Percentiles rank a stretch among this genome's conserved stretches.
Conservation (phyloP, 208 protist genomes). For the Acanthamoeba lenticulata region DNA sequence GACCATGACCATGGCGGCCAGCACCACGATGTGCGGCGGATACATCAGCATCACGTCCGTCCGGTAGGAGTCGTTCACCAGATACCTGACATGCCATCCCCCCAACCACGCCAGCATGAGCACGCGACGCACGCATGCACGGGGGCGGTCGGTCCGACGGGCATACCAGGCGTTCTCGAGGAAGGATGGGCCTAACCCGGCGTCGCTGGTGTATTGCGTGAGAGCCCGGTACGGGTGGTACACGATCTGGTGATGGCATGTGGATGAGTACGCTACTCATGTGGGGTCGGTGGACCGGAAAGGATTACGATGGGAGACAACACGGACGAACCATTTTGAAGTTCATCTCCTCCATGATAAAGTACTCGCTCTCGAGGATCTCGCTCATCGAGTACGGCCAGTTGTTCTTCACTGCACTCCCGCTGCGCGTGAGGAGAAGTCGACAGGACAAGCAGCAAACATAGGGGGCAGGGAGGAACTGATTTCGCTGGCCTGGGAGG, state of each 20-base stretch:
- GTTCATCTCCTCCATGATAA: constrained; percentile 63
- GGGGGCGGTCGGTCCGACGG: not conserved
- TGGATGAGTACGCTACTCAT: too few relatives aligned
- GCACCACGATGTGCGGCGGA: constrained; percentile 30
- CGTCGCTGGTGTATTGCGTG: not conserved
- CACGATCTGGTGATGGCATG: too few relatives aligned
- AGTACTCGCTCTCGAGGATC: constrained; percentile 47
- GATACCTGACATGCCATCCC: not conserved
- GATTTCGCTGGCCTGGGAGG: constrained; percentile 33
- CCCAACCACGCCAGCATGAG: not conserved
- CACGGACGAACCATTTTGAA: constrained; percentile 33
- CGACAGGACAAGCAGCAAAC: not conserved
- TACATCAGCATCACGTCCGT: constrained; percentile 55
- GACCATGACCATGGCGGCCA: constrained; percentile 23
- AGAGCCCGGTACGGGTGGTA: constrained; percentile 34
- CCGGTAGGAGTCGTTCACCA: constrained; percentile 53
- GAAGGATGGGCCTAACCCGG: not conserved
- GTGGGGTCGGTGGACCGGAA: too few relatives aligned
- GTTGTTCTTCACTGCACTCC: constrained; percentile 9
- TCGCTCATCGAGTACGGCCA: constrained; percentile 61
- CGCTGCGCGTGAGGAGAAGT: not conserved
- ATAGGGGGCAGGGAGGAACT: not conserved
- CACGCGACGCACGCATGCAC: not conserved
- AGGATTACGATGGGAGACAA: not conserved
- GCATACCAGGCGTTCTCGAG: not conserved